These are phyloP conservation scores for Hsuehochloa calcarea DNA, from an alignment of 176 grass and related monocot genomes.

Conservation along the genomic window DNA sequence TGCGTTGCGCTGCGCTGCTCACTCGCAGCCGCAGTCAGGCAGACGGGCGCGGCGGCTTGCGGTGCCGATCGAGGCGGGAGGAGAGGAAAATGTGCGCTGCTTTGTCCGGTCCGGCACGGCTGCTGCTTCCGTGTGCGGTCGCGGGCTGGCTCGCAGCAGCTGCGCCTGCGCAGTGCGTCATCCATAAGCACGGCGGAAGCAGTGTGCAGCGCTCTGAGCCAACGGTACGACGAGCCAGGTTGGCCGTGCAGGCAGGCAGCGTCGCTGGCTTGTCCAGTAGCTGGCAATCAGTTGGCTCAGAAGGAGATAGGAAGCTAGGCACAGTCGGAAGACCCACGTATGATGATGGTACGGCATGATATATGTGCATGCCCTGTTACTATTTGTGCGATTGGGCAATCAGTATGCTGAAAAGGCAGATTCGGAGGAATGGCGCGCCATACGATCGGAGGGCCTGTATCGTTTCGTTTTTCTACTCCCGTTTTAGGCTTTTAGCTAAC, in stretches of 20 bases:
- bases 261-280: not conserved
- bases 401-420: not conserved
- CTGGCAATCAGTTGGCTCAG: too few species aligned
- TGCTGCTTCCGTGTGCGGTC: not conserved
- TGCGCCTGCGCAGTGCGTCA: not conserved
- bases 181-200: not conserved
- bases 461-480: not conserved
- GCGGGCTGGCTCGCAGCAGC: not conserved
- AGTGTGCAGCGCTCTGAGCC: not conserved
- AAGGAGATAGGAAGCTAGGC: not conserved
- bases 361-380: not conserved
- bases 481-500: not conserved
- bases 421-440: not conserved
- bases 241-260: not conserved
- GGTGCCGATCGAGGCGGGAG: not conserved
- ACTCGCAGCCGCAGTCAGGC: not conserved
- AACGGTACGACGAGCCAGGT: not conserved
- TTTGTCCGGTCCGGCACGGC: not conserved
- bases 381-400: not conserved
- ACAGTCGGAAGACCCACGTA: too few species aligned
- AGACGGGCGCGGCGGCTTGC: not conserved
- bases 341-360: too few species aligned
- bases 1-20: not conserved
- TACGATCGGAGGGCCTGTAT: not conserved
- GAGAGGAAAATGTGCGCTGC: not conserved